A percentile compares a stretch with the other conserved stretches of the same genome.
phyloP scores from a whole-genome alignment of 306 rosid species.

The Cicer yamashitae region DNA sequence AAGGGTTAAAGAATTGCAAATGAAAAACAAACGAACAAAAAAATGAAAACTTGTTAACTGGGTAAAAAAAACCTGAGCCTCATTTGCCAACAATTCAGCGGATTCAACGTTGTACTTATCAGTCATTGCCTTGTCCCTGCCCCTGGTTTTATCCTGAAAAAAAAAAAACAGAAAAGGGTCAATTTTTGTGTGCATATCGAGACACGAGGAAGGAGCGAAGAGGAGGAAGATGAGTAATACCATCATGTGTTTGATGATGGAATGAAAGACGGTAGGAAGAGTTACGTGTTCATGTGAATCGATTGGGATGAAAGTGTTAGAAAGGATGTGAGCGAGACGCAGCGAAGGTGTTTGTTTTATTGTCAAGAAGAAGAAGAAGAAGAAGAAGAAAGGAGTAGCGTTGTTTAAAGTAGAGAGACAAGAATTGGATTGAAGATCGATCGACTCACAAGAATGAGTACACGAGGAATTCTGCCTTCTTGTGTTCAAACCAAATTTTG shows the following conservation, averaged over 20 bases:
- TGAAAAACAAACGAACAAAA: neutral
- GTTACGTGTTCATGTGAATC: neutral
- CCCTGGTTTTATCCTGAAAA: conserved; percentile 50
- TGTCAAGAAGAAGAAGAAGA: neutral
- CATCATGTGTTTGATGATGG: conserved; percentile 21
- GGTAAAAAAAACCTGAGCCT: conserved; percentile 62
- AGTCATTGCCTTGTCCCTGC: conserved; percentile 30
- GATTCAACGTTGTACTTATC: conserved; percentile 75
- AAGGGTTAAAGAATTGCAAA: neutral
- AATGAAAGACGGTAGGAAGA: neutral
- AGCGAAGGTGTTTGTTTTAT: neutral
- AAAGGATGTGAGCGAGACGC: neutral
- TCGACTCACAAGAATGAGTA: neutral
- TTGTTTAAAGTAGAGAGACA: neutral
- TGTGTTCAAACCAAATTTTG: too few species aligned
- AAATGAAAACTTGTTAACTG: neutral
- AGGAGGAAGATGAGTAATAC: neutral
- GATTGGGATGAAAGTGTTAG: neutral
- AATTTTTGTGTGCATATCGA: neutral
- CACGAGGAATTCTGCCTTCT: too few species aligned
- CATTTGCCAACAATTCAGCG: conserved; percentile 71
- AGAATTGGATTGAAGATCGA: neutral
- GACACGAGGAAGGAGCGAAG: neutral
- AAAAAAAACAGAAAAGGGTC: neutral
- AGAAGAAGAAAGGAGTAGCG: neutral